Base-by-base conservation (phyloP, 2,329 filamentous ascomycete species). In the Fonsecaea pedrosoi region DNA sequence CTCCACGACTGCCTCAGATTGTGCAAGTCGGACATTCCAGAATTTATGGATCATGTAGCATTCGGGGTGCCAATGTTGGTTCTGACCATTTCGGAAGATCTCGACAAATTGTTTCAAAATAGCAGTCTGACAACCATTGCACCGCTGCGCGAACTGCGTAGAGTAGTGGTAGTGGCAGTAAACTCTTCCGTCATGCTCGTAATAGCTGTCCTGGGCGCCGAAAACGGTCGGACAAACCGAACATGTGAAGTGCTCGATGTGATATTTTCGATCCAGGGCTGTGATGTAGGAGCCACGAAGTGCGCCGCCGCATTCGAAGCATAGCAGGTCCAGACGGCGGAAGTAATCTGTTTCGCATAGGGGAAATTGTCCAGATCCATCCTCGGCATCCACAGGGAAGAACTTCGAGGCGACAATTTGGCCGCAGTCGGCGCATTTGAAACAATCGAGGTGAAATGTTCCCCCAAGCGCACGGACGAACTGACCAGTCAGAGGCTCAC, bases 1-100 rank as follows among this genome's bases (percentile, higher is more conserved):
- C 64, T 84, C 80, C 40, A 82, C 75, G 10, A 79, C 76, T 65
- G 88, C 84, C 48, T 85, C 84, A 10, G 86, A 83, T 32, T 88
- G 85, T 10, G 89, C 88, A 42, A 99, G 83, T 60, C 95, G 89
- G 67, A 99, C 95, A 77, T 98, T 99, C 95, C 95, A 99, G 80
- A 98, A 99, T 76, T 99, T 99, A 82, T 99, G 95, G 70, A 99
- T 99, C 95, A 99, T 99, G 80, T 99, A 99, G 79, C 95, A 99
- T 80, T 99, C 95, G 1, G 95, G 95, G 77, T 99, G 95, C 95
- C 95, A 99, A 78, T 99, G 95, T 76, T 99, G 95, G 76, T 98
- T 97, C 77, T 97, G 92, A 1, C 94, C 94, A 78, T 98, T 98
- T 73, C 95, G 90, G 80, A 94, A 99, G 69, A 99, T 98, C 79